Evolutionary conservation across 345 rosid genomes (phyloP).

Genomic region (Brassica carinata): DNA sequence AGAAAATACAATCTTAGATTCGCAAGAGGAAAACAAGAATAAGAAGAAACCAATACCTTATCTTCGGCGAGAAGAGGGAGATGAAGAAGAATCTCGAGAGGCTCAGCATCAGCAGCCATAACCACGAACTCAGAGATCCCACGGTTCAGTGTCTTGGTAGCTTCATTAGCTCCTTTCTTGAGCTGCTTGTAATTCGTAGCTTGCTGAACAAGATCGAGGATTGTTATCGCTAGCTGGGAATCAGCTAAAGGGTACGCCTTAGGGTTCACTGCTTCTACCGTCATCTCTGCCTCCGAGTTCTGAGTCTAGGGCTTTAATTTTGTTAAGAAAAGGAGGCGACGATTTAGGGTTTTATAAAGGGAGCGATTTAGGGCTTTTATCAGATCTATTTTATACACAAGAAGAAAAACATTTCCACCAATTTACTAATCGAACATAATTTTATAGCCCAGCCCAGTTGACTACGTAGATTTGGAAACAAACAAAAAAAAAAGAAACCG

Average conservation of each 20-base stretch:
- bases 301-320: slow-evolving; percentile 24
- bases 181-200: slow-evolving; percentile 96
- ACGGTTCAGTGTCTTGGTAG: slow-evolving; percentile 91
- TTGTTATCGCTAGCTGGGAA: slow-evolving; percentile 67
- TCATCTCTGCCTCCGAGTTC: slow-evolving; percentile 22
- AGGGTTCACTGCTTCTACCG: slow-evolving; percentile 71
- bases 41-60: slow-evolving; percentile 48
- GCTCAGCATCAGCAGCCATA: slow-evolving; percentile 78
- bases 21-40: not conserved
- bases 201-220: slow-evolving; percentile 89
- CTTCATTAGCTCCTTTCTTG: slow-evolving; percentile 93
- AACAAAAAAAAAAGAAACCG: not conserved
- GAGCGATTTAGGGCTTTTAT: not conserved
- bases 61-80: slow-evolving; percentile 78
- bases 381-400: not conserved
- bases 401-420: not conserved
- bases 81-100: slow-evolving; percentile 86
- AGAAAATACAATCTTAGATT: slow-evolving; percentile 3
- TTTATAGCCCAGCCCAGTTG: slow-evolving; percentile 8
- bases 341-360: slow-evolving; percentile 29
- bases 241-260: slow-evolving; percentile 88
- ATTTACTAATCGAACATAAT: not conserved
- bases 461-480: not conserved
- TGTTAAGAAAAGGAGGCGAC: not conserved
- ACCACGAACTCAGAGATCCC: slow-evolving; percentile 89